Conservation (phyloP, 768 basidiomycete species). For the Crepidotus variabilis region DNA sequence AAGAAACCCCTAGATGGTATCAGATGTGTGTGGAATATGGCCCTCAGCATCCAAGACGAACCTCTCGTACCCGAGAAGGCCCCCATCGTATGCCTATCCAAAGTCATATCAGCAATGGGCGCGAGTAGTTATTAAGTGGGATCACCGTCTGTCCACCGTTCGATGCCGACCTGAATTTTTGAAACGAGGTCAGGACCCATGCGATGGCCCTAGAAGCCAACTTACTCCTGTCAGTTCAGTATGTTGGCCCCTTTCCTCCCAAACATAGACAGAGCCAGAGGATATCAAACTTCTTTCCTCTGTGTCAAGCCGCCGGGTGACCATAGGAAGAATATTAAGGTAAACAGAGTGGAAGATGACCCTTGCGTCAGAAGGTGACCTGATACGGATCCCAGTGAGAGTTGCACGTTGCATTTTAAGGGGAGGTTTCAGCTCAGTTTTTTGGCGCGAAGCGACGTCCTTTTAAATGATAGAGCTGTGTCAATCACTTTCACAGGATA, state of each 20-base stretch:
- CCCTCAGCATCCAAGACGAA: constrained; percentile 22
- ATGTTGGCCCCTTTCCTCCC: constrained; percentile 78
- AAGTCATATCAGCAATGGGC: constrained; percentile 1
- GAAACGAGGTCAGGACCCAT: constrained; percentile 9
- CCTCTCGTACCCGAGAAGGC: constrained; percentile 75
- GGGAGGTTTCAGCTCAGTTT: constrained; percentile 12
- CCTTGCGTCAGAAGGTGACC: constrained; percentile 49
- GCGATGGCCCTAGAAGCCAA: constrained; percentile 2
- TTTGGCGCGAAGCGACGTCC: constrained; percentile 12
- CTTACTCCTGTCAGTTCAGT: constrained; percentile 70
- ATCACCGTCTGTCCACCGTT: constrained; percentile 77
- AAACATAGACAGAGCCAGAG: constrained; percentile 79
- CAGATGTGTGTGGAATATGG: constrained; percentile 4
- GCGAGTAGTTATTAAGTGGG: neutral
- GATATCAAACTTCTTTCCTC: constrained; percentile 69
- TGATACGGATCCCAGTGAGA: constrained; percentile 45
- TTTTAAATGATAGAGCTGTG: constrained; percentile 30
- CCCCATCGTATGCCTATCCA: constrained; percentile 65
- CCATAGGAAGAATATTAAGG: constrained; percentile 68
- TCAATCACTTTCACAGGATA: constrained; percentile 27
- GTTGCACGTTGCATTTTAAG: constrained; percentile 47
- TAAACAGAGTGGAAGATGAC: constrained; percentile 74
- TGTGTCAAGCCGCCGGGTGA: constrained; percentile 70
- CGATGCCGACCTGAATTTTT: constrained; percentile 60
- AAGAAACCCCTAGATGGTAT: constrained; percentile 58